These are phyloP conservation scores for Myxozyma mucilagina DNA, from an alignment of 805 yeast genomes.

Conservation along the genomic window DNA sequence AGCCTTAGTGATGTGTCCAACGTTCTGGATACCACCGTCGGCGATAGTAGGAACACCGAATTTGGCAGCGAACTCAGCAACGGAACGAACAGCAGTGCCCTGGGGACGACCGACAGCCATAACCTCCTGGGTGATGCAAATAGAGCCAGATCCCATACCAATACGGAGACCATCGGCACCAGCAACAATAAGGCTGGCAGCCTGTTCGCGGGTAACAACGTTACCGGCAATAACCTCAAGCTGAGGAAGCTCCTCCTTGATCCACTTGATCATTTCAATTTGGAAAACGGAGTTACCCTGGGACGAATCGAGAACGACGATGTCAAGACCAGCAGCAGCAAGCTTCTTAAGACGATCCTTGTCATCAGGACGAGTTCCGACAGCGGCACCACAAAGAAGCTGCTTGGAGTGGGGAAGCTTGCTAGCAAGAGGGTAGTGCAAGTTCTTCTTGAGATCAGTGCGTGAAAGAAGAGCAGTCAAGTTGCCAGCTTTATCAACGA, in stretches of 20 bases:
- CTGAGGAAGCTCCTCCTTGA: constrained; percentile 74
- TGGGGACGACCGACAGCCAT: constrained; percentile 99
- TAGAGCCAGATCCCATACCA: constrained; percentile 99
- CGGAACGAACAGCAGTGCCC: constrained; percentile 97
- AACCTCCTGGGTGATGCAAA: constrained; percentile 98
- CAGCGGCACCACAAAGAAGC: constrained; percentile 96
- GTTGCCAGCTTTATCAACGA: constrained; percentile 73
- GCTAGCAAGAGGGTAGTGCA: constrained; percentile 89
- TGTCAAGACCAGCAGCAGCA: constrained; percentile 96
- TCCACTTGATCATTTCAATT: constrained; percentile 88
- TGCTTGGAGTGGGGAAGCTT: constrained; percentile 92
- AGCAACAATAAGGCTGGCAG: constrained; percentile 88
- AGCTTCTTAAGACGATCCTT: constrained; percentile 77
- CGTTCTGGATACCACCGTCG: constrained; percentile 98
- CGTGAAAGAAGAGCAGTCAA: constrained; percentile 87
- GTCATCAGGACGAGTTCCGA: constrained; percentile 92
- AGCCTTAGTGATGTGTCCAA: constrained; percentile 98
- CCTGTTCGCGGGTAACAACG: constrained; percentile 98
- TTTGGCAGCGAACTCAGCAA: constrained; percentile 86
- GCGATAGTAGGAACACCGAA: constrained; percentile 99
- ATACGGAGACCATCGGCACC: constrained; percentile 98
- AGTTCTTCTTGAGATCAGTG: constrained; percentile 96
- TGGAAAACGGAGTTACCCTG: constrained; percentile 98
- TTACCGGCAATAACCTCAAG: constrained; percentile 95
- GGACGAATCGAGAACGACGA: constrained; percentile 91